Conservation (phyloP, 2,329 filamentous ascomycete species). For the Fusarium phyllophilum region DNA sequence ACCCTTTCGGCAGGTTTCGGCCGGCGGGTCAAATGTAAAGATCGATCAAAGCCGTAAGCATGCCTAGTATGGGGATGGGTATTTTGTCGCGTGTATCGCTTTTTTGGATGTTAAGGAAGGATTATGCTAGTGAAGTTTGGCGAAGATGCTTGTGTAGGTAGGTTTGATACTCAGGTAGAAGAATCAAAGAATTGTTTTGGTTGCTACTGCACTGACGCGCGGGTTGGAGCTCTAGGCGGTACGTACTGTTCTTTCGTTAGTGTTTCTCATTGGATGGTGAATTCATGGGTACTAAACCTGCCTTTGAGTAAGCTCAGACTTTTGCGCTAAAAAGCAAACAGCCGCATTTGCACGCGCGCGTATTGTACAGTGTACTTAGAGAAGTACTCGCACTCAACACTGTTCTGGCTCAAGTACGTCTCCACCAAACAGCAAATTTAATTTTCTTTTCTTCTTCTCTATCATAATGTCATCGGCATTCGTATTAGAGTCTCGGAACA, state of each 20-base stretch:
- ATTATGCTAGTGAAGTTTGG: slow-evolving; percentile 15
- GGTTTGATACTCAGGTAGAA: slow-evolving; percentile 35
- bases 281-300: not conserved
- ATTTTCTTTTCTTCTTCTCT: slow-evolving; percentile 51
- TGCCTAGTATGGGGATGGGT: slow-evolving; percentile 29
- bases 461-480: slow-evolving; percentile 84
- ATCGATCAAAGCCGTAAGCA: slow-evolving; percentile 38
- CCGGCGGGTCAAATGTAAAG: slow-evolving; percentile 39
- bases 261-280: not conserved
- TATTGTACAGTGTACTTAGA: slow-evolving; percentile 13
- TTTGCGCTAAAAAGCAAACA: slow-evolving; percentile 2
- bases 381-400: slow-evolving; percentile 13
- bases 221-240: slow-evolving; percentile 19
- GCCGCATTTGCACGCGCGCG: slow-evolving; percentile 27
- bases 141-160: slow-evolving; percentile 16
- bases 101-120: not conserved
- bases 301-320: not conserved
- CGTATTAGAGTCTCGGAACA: slow-evolving; percentile 99
- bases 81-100: slow-evolving; percentile 12
- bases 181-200: slow-evolving; percentile 41
- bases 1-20: slow-evolving; percentile 43
- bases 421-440: slow-evolving; percentile 44
- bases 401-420: slow-evolving; percentile 40
- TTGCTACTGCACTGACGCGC: slow-evolving; percentile 41
- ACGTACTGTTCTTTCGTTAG: slow-evolving; percentile 27